Conservation (phyloP, 148 eudicot genomes). For the Rhododendron kiyosumense region DNA sequence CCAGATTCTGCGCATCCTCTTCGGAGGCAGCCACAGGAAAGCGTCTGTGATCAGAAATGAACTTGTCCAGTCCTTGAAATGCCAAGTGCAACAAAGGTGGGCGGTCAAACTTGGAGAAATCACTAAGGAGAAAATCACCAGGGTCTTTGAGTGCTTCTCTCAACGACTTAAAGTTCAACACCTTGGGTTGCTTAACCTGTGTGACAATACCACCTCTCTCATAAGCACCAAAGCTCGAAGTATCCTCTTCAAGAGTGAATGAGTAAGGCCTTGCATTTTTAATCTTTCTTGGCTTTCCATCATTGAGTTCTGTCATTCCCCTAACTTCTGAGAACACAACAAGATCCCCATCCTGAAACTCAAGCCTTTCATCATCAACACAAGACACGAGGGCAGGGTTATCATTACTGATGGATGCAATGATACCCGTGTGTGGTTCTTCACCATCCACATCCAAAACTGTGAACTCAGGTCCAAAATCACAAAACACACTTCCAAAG, state of each 20-base stretch:
- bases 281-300: constrained; percentile 73
- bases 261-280: constrained; percentile 61
- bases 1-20: constrained; percentile 71
- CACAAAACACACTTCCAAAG: constrained; percentile 65
- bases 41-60: constrained; percentile 42
- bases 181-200: constrained; percentile 61
- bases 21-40: constrained; percentile 65
- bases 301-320: constrained; percentile 73
- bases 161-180: constrained; percentile 58
- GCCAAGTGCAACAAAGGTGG: constrained; percentile 70
- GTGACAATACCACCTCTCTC: constrained; percentile 74
- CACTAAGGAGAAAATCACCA: constrained; percentile 72
- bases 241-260: constrained; percentile 63
- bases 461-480: constrained; percentile 78
- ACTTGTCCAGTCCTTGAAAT: constrained; percentile 70
- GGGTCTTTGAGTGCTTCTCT: constrained; percentile 68
- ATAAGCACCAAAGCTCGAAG: constrained; percentile 52
- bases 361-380: constrained; percentile 76
- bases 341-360: constrained; percentile 75
- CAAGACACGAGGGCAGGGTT: constrained; percentile 65
- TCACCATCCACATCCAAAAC: constrained; percentile 75
- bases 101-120: constrained; percentile 67
- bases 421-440: constrained; percentile 73
- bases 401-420: constrained; percentile 73
- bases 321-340: constrained; percentile 67